These are phyloP conservation scores for Alisma plantagoaquatica DNA, from an alignment of 106 monocot species.

Conservation along the genomic window DNA sequence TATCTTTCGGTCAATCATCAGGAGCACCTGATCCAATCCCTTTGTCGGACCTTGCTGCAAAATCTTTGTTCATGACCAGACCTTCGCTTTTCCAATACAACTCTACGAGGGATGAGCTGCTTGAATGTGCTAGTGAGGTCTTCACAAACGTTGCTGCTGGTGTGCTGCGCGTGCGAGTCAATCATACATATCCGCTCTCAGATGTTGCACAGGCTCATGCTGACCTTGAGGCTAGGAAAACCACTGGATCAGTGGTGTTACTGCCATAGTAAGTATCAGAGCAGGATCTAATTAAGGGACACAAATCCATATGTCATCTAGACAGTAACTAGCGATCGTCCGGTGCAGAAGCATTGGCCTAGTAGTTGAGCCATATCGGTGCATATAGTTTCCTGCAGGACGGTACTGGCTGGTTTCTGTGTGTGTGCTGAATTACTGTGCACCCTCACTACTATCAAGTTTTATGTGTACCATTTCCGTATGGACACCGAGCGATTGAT, in stretches of 20 bases:
- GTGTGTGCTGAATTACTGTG: too few species aligned
- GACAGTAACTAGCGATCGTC: too few species aligned
- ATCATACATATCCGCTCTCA: conserved; percentile 69
- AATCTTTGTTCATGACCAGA: conserved; percentile 70
- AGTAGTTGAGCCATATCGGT: too few species aligned
- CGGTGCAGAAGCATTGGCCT: too few species aligned
- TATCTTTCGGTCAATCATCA: conserved; percentile 86
- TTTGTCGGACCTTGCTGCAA: conserved; percentile 52
- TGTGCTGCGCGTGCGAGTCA: conserved; percentile 52
- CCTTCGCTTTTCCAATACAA: conserved; percentile 70
- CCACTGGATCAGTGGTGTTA: conserved; percentile 72
- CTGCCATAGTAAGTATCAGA: conserved; percentile 23
- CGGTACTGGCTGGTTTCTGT: too few species aligned
- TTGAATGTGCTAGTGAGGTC: conserved; percentile 72
- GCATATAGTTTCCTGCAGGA: too few species aligned
- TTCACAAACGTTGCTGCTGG: conserved; percentile 57
- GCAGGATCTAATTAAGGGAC: too few species aligned
- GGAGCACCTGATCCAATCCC: conserved; percentile 62
- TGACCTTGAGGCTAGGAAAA: conserved; percentile 77
- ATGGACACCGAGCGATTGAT: too few species aligned
- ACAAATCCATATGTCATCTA: too few species aligned
- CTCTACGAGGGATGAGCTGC: conserved; percentile 69
- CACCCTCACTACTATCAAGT: too few species aligned
- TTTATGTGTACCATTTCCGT: too few species aligned
- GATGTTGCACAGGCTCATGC: conserved; percentile 72